Evolutionary conservation across 2,329 filamentous ascomycete species (phyloP).

Genomic region (Claviceps fusiformis): DNA sequence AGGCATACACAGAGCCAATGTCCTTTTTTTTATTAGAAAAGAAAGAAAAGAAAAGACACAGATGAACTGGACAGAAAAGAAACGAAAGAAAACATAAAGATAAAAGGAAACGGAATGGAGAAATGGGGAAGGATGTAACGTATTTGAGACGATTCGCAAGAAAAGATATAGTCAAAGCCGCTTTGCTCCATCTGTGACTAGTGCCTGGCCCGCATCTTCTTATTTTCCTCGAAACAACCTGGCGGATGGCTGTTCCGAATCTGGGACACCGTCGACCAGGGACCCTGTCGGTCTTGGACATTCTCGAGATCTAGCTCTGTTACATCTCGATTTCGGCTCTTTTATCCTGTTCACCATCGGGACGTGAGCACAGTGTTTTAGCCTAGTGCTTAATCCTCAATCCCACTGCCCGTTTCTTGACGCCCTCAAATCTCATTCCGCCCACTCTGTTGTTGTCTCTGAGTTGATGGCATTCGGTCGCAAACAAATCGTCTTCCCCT

Average conservation of each 20-base stretch:
- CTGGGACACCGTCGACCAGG: constrained; percentile 8
- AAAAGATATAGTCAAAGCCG: constrained; percentile 8
- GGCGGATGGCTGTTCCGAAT: constrained; percentile 9
- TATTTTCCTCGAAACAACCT: constrained; percentile 10
- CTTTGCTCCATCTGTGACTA: neutral
- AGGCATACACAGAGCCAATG: constrained; percentile 8
- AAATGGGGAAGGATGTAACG: constrained; percentile 2
- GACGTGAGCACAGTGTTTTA: constrained; percentile 11
- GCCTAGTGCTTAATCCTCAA: constrained; percentile 7
- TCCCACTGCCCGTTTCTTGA: constrained; percentile 1
- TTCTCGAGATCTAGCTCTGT: constrained; percentile 15
- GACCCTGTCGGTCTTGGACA: constrained; percentile 5
- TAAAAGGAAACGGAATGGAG: constrained; percentile 2
- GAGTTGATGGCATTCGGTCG: too few relatives aligned
- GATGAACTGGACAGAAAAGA: constrained; percentile 6
- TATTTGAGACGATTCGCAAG: neutral
- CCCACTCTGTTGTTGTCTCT: neutral
- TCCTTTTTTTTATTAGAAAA: neutral
- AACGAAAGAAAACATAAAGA: neutral
- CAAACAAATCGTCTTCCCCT: too few relatives aligned
- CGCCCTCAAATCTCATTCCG: neutral
- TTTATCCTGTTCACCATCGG: constrained; percentile 9
- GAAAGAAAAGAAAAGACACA: neutral
- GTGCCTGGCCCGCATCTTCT: constrained; percentile 1
- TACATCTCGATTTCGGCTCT: constrained; percentile 12